Percentiles rank a stretch among this genome's conserved stretches.
These are phyloP conservation scores for Lactarius trivialis DNA, from an alignment of 768 basidiomycete genomes.

Conservation along the genomic window DNA sequence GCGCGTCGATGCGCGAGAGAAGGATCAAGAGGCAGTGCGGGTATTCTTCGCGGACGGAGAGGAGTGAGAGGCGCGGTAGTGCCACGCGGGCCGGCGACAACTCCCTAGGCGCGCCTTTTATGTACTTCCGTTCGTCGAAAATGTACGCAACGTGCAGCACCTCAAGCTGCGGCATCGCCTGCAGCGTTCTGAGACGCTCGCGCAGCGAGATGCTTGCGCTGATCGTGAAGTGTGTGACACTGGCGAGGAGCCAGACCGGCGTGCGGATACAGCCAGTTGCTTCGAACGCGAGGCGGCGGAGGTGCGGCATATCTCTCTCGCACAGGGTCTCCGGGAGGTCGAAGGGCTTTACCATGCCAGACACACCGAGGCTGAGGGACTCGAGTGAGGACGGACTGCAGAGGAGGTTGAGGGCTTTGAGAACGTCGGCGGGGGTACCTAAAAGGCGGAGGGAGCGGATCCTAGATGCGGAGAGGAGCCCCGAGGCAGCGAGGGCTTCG, in stretches of 20 bases:
- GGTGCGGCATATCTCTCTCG: too few species aligned
- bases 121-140: slow-evolving; percentile 1
- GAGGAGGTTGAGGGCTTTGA: slow-evolving; percentile 4
- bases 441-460: too few species aligned
- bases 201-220: too few species aligned
- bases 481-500: too few species aligned
- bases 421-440: background rate
- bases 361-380: background rate
- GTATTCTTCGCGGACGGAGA: slow-evolving; percentile 4
- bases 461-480: too few species aligned
- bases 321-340: slow-evolving; percentile 1
- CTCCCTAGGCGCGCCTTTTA: too few species aligned
- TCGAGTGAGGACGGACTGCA: slow-evolving; percentile 10
- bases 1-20: background rate
- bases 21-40: slow-evolving; percentile 10
- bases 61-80: slow-evolving; percentile 1
- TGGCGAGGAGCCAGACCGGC: too few species aligned
- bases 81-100: too few species aligned
- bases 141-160: too few species aligned
- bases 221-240: too few species aligned
- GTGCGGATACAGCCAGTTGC: background rate
- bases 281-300: slow-evolving; percentile 5
- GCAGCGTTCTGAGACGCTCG: too few species aligned
- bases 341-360: background rate
- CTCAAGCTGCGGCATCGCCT: too few species aligned